Evolutionary conservation across 768 basidiomycete species (phyloP), one percentile per base, ranked within the genome.

Genomic region (Suillus subaureus): DNA sequence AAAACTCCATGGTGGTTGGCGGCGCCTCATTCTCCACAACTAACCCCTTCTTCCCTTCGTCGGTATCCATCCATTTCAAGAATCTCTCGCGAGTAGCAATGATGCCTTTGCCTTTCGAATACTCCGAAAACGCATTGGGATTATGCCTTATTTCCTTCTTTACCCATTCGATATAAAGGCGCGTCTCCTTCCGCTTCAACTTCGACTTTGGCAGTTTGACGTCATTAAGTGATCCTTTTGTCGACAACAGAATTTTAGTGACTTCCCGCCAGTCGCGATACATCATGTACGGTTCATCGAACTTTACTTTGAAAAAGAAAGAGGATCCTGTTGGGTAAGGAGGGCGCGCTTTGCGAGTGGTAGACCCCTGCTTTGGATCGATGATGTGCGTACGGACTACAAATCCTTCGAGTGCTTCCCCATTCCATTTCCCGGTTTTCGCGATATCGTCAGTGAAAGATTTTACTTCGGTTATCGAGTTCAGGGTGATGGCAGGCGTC

Each of bases 221-320:
- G 1, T 77, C 72, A 18, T 66, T 76, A 61, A 70, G 71, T 45
- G 73, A 68, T 61, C 69, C 71, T 49, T 81, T 77, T 52, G 23
- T 26, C 6, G 49, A 51, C 49, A 51, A 51, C 23, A 51, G 23
- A 15, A 15, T 51, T 51, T 51, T 51, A 7, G 49, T 51, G 23
- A 51, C 49, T 51, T 51, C 49, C 49, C 49, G 23, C 49, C 49
- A 51, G 23, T 51, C 49, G 6, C 49, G 49, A 51, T 51, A 51
- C 49, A 51, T 51, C 49, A 51, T 51, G 15, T 99, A 99, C 3
- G 97, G 97, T 73, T 99, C 94, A 77, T 99, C 96, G 77, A 98
- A 99, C 75, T 99, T 99, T 80, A 99, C 85, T 75, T 99, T 99
- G 89, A 97, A 99, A 85, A 99, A 98, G 83, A 98, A 97, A 0